Percentiles rank a stretch among this genome's conserved stretches.
These are phyloP conservation scores for Solanum dulcamara DNA, from an alignment of 257 asterid genomes.

Conservation along the genomic window DNA sequence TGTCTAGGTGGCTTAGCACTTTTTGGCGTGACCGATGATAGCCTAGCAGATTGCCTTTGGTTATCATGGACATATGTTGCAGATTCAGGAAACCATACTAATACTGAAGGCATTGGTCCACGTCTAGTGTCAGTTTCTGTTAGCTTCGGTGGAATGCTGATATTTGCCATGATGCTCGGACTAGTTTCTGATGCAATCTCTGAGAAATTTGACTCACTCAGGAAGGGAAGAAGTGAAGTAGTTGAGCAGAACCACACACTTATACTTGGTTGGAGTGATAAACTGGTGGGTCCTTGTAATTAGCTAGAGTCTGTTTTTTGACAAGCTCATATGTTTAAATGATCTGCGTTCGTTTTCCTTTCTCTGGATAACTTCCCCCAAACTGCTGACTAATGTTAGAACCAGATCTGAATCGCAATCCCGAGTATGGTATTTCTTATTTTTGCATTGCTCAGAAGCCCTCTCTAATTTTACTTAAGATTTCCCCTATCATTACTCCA, in stretches of 20 bases:
- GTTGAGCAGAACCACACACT: constrained; percentile 86
- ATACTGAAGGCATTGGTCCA: constrained; percentile 70
- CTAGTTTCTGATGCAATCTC: constrained; percentile 89
- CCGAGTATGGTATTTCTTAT: neutral
- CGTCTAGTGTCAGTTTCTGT: constrained; percentile 65
- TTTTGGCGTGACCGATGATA: constrained; percentile 66
- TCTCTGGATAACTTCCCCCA: neutral
- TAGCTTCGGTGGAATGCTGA: constrained; percentile 92
- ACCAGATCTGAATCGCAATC: neutral
- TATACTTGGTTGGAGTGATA: constrained; percentile 93
- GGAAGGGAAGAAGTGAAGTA: constrained; percentile 91
- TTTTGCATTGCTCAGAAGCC: neutral
- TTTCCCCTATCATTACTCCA: neutral
- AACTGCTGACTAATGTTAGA: neutral
- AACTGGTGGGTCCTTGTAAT: constrained; percentile 42
- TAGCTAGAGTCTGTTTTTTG: neutral
- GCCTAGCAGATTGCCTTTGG: constrained; percentile 75
- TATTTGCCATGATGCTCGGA: constrained; percentile 96
- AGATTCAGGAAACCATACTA: constrained; percentile 72
- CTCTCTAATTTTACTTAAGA: neutral
- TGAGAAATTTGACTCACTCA: constrained; percentile 83
- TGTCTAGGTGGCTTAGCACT: constrained; percentile 75
- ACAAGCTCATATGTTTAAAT: neutral
- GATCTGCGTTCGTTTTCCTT: neutral
- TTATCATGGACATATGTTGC: constrained; percentile 86